A percentile compares a stretch with the other conserved stretches of the same genome.
Evolutionary conservation across 2,329 filamentous ascomycete genomes (phyloP).

Genomic region (Colletotrichum sp.): DNA sequence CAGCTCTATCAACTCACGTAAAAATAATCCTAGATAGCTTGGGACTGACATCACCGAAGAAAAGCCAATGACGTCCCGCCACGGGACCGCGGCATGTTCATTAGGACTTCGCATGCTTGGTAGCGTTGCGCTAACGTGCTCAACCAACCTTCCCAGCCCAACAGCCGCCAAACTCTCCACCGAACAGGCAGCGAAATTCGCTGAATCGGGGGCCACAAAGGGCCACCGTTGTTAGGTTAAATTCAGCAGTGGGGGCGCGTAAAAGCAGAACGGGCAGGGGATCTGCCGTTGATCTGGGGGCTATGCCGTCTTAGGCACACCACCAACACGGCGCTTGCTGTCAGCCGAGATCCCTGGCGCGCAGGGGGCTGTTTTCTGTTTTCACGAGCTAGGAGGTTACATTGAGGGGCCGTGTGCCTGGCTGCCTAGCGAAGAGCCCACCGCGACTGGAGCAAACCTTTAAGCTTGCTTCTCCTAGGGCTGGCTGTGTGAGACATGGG

Average conservation of each 20-base stretch:
- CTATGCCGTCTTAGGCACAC: not conserved
- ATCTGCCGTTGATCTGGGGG: not conserved
- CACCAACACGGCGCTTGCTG: not conserved
- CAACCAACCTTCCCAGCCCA: not conserved
- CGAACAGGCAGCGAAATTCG: not conserved
- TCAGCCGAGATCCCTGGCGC: not conserved
- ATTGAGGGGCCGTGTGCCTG: not conserved
- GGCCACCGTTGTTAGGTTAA: not conserved
- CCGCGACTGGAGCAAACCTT: not conserved
- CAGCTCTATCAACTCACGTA: not conserved
- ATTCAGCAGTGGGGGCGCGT: not conserved
- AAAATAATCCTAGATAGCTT: not conserved
- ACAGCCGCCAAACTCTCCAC: not conserved
- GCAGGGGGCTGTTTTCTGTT: not conserved
- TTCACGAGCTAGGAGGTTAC: not conserved
- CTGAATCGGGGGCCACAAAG: not conserved
- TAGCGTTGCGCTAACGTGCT: not conserved
- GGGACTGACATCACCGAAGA: not conserved
- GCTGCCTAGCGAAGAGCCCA: not conserved
- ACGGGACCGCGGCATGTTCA: not conserved
- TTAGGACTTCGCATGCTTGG: not conserved
- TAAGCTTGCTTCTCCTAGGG: conserved; percentile 1
- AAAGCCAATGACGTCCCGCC: not conserved
- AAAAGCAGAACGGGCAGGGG: not conserved
- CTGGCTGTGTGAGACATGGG: not conserved